phyloP scores from a whole-genome alignment of 2,329 filamentous ascomycete genomes.

The Alternaria burnsii region DNA sequence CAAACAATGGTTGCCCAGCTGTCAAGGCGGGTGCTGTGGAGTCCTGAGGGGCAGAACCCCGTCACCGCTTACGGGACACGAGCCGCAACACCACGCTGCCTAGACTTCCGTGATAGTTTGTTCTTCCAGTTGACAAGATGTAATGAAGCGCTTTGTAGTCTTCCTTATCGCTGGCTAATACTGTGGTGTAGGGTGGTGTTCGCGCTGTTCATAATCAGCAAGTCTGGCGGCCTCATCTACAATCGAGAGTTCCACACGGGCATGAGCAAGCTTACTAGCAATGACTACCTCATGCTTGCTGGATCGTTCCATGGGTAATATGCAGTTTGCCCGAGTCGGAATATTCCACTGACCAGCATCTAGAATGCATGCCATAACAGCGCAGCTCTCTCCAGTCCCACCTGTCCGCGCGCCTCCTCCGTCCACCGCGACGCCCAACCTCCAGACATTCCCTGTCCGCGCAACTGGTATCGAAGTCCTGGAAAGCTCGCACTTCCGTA shows the following conservation, averaged over 20 bases:
- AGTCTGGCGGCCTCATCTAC: constrained; percentile 95
- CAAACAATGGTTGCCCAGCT: constrained; percentile 11
- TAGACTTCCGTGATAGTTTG: constrained; percentile 10
- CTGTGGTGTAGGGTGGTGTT: constrained; percentile 80
- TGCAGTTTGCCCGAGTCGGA: not conserved
- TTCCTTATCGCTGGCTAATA: not conserved
- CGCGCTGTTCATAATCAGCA: constrained; percentile 97
- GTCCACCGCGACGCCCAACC: constrained; percentile 32
- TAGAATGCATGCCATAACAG: constrained; percentile 71
- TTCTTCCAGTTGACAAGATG: constrained; percentile 19
- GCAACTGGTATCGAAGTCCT: constrained; percentile 87
- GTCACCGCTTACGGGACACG: constrained; percentile 16
- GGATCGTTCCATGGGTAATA: constrained; percentile 94
- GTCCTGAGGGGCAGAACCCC: constrained; percentile 27
- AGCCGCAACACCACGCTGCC: constrained; percentile 16
- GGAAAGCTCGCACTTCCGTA: constrained; percentile 90
- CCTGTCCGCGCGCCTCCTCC: constrained; percentile 30
- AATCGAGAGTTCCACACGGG: constrained; percentile 91
- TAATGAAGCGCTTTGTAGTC: constrained; percentile 7
- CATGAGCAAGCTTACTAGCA: constrained; percentile 87
- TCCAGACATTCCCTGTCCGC: constrained; percentile 52
- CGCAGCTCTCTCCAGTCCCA: constrained; percentile 50
- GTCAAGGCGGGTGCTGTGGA: constrained; percentile 14
- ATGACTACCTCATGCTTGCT: constrained; percentile 95
- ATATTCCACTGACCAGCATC: constrained; percentile 4